Base-by-base conservation (phyloP, 2,329 filamentous ascomycete species). In the Aspergillus aculeatinus region DNA sequence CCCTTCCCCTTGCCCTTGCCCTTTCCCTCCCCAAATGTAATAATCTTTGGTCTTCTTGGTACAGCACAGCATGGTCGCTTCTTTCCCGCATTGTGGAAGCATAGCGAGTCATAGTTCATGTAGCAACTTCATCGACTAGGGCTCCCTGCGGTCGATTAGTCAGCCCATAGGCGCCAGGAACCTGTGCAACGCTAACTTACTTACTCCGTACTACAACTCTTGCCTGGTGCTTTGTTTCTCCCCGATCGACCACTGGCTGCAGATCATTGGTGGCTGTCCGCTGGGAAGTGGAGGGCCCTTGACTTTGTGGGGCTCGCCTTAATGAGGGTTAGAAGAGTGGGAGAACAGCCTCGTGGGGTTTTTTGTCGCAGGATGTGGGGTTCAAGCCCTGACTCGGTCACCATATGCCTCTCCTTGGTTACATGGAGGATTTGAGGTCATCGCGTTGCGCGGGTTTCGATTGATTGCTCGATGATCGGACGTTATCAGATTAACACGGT, bases 281-380 rank as follows among this genome's bases (percentile, higher is more conserved):
- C 42, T 5, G 29, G 14, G 9, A 42, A 23, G 61, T 64, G 59
- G 63, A 47, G 48, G 6, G 42, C 42, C 39, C 39, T 19, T 16
- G 1, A 5, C 25, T 21, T 21, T 39, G 61, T 63, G 63, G 66
- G 60, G 59, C 65, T 60, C 39, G 48, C 59, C 57, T 64, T 59
- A 56, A 60, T 19, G 5, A 19, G 39, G 39, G 19, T 44, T 44
- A 44, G 39, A 44, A 19, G 14, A 44, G 14, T 44, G 5, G 39
- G 16, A 35, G 33, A 64, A 61, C 60, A 65, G 65, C 65, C 66
- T 68, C 65, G 63, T 68, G 66, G 66, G 52, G 64, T 56, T 48
- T 33, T 44, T 16, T 9, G 39, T 44, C 39, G 39, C 14, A 44
- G 39, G 39, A 44, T 44, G 39, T 44, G 39, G 39, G 39, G 39